Evolutionary conservation across 805 yeast species (phyloP).

Genomic region (Monosporozyma unispora): DNA sequence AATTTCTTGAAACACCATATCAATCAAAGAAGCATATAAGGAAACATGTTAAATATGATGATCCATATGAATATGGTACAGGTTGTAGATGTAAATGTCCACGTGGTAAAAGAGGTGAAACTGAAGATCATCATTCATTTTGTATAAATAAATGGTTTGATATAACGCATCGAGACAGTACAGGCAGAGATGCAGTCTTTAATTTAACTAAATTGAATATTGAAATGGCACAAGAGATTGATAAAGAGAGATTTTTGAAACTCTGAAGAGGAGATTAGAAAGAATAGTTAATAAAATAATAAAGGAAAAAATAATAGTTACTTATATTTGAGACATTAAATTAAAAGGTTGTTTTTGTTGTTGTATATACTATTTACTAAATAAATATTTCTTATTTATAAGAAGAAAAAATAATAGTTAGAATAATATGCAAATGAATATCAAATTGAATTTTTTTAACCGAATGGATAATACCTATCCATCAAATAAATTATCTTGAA

Average conservation of each 20-base stretch:
- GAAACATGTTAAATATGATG: constrained; percentile 28
- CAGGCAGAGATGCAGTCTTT: constrained; percentile 3
- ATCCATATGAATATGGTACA: constrained; percentile 38
- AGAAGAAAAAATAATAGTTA: background rate
- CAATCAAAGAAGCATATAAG: constrained; percentile 12
- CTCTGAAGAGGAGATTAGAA: background rate
- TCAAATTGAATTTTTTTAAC: background rate
- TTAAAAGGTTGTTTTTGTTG: background rate
- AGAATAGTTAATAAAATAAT: no score
- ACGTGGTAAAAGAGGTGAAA: constrained; percentile 37
- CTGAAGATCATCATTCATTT: constrained; percentile 45
- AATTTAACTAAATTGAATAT: constrained; percentile 1
- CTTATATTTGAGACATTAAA: background rate
- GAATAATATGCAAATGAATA: constrained; percentile 2
- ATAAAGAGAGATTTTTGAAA: background rate
- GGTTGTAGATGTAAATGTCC: constrained; percentile 88
- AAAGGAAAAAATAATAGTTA: background rate
- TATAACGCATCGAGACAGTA: constrained; percentile 5
- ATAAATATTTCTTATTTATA: background rate
- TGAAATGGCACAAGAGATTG: constrained; percentile 3
- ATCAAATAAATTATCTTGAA: background rate
- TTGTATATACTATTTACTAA: constrained; percentile 1
- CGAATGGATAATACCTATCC: background rate
- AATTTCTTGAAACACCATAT: constrained; percentile 30
- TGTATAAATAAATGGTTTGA: constrained; percentile 47